Evolutionary conservation across 352 stramenopile genomes (phyloP), one percentile per base, ranked within the genome.

Genomic region (Pythium dissotocum): DNA sequence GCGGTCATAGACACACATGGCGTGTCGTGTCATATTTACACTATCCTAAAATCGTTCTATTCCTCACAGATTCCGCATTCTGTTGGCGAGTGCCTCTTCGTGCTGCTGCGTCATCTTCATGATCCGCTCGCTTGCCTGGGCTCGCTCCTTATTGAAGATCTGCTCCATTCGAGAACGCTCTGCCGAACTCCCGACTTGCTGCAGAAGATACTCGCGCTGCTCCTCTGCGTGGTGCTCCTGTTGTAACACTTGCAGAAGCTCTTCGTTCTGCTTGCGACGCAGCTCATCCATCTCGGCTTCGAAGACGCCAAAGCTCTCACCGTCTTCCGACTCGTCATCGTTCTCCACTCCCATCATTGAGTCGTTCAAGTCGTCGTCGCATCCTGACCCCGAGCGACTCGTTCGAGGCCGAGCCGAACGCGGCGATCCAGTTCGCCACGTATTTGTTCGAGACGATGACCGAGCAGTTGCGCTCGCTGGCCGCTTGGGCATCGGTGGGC

Each of bases 211-310:
- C 28, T 93, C 84, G 1, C 88, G 82, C 48, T 94, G 83, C 68
- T 93, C 85, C 70, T 96, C 88, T 0, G 86, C 82, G 32, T 92
- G 82, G 48, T 95, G 83, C 33, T 95, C 88, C 60, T 94, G 76
- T 55, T 94, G 77, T 4, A 96, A 70, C 28, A 94, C 73, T 7
- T 76, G 70, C 1, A 95, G 62, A 13, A 96, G 52, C 64, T 93
- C 82, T 46, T 88, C 74, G 48, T 95, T 96, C 33, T 95, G 88
- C 13, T 75, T 69, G 36, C 80, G 67, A 8, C 84, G 76, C 32
- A 96, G 70, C 1, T 79, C 67, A 14, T 89, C 82, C 8, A 94
- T 69, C 40, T 81, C 77, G 16, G 63, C 58, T 30, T 67, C 54
- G 13, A 79, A 56, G 2, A 58, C 66, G 0, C 69, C 66, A 9